phyloP scores from a whole-genome alignment of 169 alveolate genomes.

The Babesia bigemina region DNA sequence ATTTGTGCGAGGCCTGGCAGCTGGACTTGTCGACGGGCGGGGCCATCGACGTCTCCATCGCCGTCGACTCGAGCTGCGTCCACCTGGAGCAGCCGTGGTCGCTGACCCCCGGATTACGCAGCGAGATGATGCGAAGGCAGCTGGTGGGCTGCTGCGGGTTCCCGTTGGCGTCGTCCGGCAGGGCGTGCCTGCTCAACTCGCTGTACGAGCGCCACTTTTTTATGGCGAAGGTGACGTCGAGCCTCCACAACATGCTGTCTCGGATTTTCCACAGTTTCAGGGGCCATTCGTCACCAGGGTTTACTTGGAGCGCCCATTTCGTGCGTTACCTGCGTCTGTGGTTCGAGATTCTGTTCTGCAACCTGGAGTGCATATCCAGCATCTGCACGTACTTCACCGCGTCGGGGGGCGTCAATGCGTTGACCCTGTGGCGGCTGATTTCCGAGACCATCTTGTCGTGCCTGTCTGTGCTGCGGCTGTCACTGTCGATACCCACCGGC shows the following conservation, averaged over 20 bases:
- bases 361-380: conserved; percentile 24
- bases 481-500: conserved; percentile 25
- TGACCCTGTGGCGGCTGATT: conserved; percentile 56
- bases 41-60: conserved; percentile 1
- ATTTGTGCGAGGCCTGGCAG: conserved; percentile 18
- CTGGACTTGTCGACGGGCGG: not conserved
- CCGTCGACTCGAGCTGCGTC: conserved; percentile 4
- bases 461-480: conserved; percentile 31
- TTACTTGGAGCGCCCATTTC: conserved; percentile 9
- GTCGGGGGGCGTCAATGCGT: conserved; percentile 20
- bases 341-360: conserved; percentile 43
- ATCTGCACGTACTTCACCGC: conserved; percentile 10
- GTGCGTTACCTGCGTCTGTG: conserved; percentile 22
- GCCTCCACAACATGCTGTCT: conserved; percentile 9
- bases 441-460: conserved; percentile 50
- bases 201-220: conserved; percentile 25
- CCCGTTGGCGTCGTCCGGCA: not conserved
- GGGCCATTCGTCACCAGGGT: not conserved
- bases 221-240: conserved; percentile 2
- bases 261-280: conserved; percentile 11
- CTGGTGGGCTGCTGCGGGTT: conserved; percentile 4
- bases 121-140: conserved; percentile 30
- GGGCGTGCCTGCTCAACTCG: not conserved
- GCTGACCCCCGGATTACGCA: conserved; percentile 59
- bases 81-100: conserved; percentile 22